Evolutionary conservation across 1,139 yeast species (phyloP).

Genomic region (Nakaseomyces delphensis): DNA sequence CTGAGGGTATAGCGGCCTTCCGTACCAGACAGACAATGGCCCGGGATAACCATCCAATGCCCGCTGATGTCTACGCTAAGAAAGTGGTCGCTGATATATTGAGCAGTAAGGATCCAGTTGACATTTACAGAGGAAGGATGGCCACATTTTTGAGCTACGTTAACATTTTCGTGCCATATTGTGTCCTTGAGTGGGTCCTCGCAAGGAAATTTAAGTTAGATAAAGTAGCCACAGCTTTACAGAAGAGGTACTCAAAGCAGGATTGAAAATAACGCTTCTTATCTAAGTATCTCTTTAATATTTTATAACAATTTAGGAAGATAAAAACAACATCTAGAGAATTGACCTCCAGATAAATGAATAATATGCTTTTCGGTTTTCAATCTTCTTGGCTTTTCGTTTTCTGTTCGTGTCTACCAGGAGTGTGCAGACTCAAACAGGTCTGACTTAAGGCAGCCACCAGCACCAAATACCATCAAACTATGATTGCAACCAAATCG

Average conservation of each 20-base stretch:
- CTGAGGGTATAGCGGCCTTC: conserved; percentile 44
- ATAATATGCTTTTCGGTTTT: too few relatives aligned
- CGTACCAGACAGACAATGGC: conserved; percentile 54
- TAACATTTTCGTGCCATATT: conserved; percentile 38
- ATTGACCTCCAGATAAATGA: too few relatives aligned
- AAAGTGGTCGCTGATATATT: conserved; percentile 44
- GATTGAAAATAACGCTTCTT: neutral
- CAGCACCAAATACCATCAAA: neutral
- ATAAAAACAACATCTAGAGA: too few relatives aligned
- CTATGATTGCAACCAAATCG: too few relatives aligned
- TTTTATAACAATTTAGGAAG: too few relatives aligned
- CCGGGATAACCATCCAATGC: conserved; percentile 49
- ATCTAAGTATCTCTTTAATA: neutral
- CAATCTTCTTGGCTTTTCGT: too few relatives aligned
- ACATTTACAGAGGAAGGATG: conserved; percentile 49
- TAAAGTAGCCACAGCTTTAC: conserved; percentile 29
- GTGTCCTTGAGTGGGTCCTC: conserved; percentile 40
- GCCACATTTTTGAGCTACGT: conserved; percentile 36
- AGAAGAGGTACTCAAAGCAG: conserved; percentile 10
- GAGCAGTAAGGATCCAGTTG: conserved; percentile 36
- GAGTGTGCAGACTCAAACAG: too few relatives aligned
- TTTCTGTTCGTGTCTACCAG: too few relatives aligned
- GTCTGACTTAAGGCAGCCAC: too few relatives aligned
- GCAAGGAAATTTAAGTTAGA: conserved; percentile 42
- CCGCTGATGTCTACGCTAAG: conserved; percentile 47